Base-by-base conservation (phyloP, 495 filamentous ascomycete species). In the Patellaria atrata region DNA sequence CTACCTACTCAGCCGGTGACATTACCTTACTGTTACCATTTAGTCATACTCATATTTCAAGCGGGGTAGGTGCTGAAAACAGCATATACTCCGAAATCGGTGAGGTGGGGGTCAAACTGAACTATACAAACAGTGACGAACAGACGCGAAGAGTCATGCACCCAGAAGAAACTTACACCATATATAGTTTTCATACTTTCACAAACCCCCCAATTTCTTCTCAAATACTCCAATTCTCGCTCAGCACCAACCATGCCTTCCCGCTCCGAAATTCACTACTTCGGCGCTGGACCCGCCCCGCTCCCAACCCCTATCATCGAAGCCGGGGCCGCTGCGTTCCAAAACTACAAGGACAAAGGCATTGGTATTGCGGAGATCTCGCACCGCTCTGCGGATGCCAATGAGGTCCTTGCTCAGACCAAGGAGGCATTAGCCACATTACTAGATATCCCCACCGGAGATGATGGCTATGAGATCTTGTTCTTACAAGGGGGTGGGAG, bases 401-500 rank as follows among this genome's bases (percentile, higher is more conserved):
- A 54, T 33, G 47, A 45, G 29, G 54, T 61, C 33, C 53, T 61
- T n/a, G 50, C 45, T 25, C 33, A 55, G 21, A 38, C 58, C 10
- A 56, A 60, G 38, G 27, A 40, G 5, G 30, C 35, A 11, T 50
- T 61, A 22, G 38, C 35, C 4, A 41, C 55, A 10, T 78, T 81
- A 44, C 72, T 84, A 24, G 75, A 82, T 47, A 73, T 86, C 43
- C 79, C 80, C 3, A n/a, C n/a, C n/a, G n/a, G n/a, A n/a, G n/a
- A n/a, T n/a, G 65, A 71, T 33, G 68, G 75, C 52, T 82, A 87
- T 57, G 79, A 86, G 40, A 64, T 82, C 27, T 54, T 84, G 30
- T 77, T 87, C 55, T 77, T 86, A 66, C 83, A 89, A 52, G 77
- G 64, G 31, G 84, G 86, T 30, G 86, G 87, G 30, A 80, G 68